These are phyloP conservation scores for Fusarium protoensiforme DNA, from an alignment of 2,329 filamentous ascomycete species.

Conservation along the genomic window DNA sequence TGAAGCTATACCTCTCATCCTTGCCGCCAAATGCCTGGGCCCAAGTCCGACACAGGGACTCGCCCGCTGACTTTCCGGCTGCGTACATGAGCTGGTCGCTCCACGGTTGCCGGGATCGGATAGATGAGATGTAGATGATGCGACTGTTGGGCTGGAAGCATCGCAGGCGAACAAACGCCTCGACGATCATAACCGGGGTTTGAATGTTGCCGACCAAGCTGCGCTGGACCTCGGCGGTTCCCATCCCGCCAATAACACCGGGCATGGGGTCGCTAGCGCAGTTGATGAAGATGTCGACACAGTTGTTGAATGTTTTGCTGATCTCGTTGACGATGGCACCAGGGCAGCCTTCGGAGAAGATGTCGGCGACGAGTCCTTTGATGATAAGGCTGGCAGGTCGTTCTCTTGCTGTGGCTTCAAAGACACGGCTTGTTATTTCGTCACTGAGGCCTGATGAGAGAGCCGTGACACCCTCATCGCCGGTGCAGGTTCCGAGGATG, in stretches of 20 bases:
- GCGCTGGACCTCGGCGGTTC: slow-evolving; percentile 40
- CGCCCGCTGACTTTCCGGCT: slow-evolving; percentile 48
- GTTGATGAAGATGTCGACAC: slow-evolving; percentile 49
- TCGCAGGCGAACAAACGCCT: slow-evolving; percentile 46
- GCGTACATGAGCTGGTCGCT: slow-evolving; percentile 48
- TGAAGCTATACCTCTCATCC: slow-evolving; percentile 48
- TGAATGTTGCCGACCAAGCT: slow-evolving; percentile 50
- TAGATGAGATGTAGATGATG: slow-evolving; percentile 50
- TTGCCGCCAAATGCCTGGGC: slow-evolving; percentile 49
- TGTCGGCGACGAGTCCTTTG: slow-evolving; percentile 44
- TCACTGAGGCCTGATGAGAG: slow-evolving; percentile 35
- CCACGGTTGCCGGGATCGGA: slow-evolving; percentile 48
- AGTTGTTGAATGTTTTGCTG: slow-evolving; percentile 31
- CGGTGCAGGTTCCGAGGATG: slow-evolving; percentile 48
- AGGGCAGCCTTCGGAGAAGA: slow-evolving; percentile 44
- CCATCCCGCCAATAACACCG: slow-evolving; percentile 44
- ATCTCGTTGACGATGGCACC: slow-evolving; percentile 43
- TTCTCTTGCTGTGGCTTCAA: slow-evolving; percentile 17
- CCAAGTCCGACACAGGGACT: slow-evolving; percentile 51
- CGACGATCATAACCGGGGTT: slow-evolving; percentile 49
- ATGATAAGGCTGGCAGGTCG: slow-evolving; percentile 33
- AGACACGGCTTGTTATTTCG: slow-evolving; percentile 32
- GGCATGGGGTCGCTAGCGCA: slow-evolving; percentile 46
- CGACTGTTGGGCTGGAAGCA: slow-evolving; percentile 48
- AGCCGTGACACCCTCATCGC: slow-evolving; percentile 23